Conservation (phyloP, 139 green algal species). For the Mychonastes homosphaera region DNA sequence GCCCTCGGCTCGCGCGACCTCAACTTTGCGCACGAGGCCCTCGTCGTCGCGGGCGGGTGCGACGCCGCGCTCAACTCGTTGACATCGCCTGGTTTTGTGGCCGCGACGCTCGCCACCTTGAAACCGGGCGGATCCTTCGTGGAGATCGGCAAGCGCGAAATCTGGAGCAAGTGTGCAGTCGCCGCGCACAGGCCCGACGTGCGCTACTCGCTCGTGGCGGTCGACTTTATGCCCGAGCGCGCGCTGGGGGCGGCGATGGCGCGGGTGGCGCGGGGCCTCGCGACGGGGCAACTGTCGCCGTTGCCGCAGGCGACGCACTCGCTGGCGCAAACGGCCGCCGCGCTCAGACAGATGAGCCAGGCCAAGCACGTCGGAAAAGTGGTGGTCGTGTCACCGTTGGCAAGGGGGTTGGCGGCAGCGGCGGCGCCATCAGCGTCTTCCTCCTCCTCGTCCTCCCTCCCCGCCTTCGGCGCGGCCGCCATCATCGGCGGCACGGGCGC, state of each 20-base stretch:
- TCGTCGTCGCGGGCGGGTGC: conserved; percentile 30
- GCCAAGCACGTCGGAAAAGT: conserved; percentile 77
- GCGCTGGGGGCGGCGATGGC: conserved; percentile 30
- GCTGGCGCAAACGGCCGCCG: conserved; percentile 27
- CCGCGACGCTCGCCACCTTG: conserved; percentile 39
- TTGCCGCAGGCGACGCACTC: conserved; percentile 26
- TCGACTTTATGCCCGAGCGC: conserved; percentile 70
- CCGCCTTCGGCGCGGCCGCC: conserved; percentile 19
- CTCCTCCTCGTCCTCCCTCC: not conserved
- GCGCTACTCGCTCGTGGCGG: conserved; percentile 57
- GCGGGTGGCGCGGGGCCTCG: conserved; percentile 24
- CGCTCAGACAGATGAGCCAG: conserved; percentile 72
- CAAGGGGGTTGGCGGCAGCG: not conserved
- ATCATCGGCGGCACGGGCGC: conserved; percentile 65
- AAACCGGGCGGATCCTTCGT: conserved; percentile 45
- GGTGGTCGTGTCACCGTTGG: conserved; percentile 27
- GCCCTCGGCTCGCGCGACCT: conserved; percentile 31
- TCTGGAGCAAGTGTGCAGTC: conserved; percentile 49
- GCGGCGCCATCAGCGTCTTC: not conserved
- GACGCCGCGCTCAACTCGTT: conserved; percentile 68
- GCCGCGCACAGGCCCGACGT: conserved; percentile 64
- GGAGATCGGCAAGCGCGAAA: conserved; percentile 85
- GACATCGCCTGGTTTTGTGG: conserved; percentile 65
- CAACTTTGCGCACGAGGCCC: conserved; percentile 18
- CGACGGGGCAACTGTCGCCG: conserved; percentile 19